phyloP scores from a whole-genome alignment of 371 early-diverging fungal species.

The Chytridiales sp. region DNA sequence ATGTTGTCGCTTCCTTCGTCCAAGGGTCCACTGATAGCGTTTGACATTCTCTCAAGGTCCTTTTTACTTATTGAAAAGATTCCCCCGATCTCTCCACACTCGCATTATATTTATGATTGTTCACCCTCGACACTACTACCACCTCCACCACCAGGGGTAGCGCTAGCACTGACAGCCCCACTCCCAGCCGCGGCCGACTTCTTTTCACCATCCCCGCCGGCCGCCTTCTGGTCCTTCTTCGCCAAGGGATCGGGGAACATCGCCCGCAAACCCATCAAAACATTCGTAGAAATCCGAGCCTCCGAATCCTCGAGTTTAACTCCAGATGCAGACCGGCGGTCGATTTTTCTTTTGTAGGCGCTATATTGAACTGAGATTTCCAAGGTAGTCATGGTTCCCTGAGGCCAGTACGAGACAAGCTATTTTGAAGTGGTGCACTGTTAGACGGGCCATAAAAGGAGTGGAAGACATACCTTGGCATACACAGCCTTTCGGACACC shows the following conservation, averaged over 20 bases:
- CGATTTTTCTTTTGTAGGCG: slow-evolving; percentile 11
- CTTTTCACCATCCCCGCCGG: neutral
- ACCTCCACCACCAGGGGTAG: no score
- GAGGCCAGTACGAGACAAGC: slow-evolving; percentile 31
- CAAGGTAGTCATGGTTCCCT: slow-evolving; percentile 22
- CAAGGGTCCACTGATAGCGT: no score
- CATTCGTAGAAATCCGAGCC: slow-evolving; percentile 5
- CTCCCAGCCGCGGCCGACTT: neutral
- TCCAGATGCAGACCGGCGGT: neutral
- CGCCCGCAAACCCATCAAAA: slow-evolving; percentile 14
- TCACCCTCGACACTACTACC: no score
- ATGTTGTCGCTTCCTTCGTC: no score
- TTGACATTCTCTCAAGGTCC: no score
- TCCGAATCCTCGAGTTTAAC: neutral
- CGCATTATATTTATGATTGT: no score
- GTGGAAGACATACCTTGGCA: slow-evolving; percentile 25
- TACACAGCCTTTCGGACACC: slow-evolving; percentile 40
- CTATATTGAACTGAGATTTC: slow-evolving; percentile 18
- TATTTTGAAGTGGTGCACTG: neutral
- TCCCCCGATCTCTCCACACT: no score
- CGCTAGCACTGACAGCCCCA: no score
- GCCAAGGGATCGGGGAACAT: neutral
- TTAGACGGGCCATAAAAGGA: neutral
- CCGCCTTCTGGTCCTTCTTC: slow-evolving; percentile 2
- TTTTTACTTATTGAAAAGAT: no score